A percentile compares a stretch with the other conserved stretches of the same genome.
Conservation (phyloP, 2,329 filamentous ascomycete genomes). For the Alternaria infectoria region DNA sequence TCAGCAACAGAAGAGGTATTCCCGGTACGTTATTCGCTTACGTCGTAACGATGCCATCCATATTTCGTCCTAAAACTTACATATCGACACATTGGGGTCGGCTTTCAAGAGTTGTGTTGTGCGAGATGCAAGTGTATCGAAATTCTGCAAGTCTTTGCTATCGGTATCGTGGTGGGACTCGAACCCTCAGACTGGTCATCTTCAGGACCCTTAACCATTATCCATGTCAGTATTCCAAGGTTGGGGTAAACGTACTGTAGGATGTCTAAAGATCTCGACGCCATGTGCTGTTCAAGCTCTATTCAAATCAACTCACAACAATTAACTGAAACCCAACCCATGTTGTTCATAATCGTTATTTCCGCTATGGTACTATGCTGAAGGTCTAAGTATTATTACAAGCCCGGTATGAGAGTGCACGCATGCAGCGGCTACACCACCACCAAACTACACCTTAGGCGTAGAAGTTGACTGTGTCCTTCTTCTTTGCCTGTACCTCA, state of each 20-base stretch:
- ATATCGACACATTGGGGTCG: no score
- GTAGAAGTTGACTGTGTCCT: constrained; percentile 68
- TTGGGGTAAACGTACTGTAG: neutral
- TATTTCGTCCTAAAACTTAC: no score
- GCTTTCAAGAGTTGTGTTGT: no score
- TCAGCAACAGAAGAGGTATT: no score
- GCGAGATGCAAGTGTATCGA: no score
- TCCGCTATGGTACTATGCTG: constrained; percentile 22
- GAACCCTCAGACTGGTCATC: no score
- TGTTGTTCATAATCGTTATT: constrained; percentile 15
- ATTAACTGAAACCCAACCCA: neutral
- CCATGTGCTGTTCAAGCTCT: neutral
- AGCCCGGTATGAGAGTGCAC: constrained; percentile 25
- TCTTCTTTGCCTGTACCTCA: constrained; percentile 88
- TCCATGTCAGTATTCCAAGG: neutral
- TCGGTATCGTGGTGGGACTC: no score
- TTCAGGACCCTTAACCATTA: neutral
- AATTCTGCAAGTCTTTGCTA: neutral
- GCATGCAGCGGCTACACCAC: constrained; percentile 27
- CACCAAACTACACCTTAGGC: constrained; percentile 33
- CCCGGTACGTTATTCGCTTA: no score
- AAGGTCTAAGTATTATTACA: constrained; percentile 46
- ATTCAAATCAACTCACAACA: neutral
- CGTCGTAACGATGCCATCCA: no score
- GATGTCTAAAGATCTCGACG: neutral